phyloP scores from a whole-genome alignment of 2,329 filamentous ascomycete species.

The Dendryphion nanum region DNA sequence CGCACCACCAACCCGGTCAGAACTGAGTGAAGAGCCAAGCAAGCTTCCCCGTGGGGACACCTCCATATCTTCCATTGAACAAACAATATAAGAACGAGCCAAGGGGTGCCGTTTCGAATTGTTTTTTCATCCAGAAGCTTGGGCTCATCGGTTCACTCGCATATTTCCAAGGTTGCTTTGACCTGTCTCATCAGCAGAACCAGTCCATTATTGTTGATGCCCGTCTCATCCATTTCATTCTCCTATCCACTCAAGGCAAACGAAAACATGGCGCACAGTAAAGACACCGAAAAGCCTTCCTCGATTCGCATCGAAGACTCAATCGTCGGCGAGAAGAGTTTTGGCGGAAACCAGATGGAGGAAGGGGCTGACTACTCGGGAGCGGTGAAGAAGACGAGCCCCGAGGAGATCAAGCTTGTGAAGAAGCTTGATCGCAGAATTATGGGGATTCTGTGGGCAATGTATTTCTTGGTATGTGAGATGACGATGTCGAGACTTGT shows the following conservation, averaged over 20 bases:
- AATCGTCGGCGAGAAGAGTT: neutral
- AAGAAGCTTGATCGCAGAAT: conserved; percentile 32
- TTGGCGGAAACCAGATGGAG: neutral
- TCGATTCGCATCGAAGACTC: conserved; percentile 1
- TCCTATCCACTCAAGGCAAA: neutral
- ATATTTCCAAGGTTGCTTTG: too few species aligned
- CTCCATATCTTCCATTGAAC: too few species aligned
- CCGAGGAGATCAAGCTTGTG: conserved; percentile 31
- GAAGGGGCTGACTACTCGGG: conserved; percentile 25
- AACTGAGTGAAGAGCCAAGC: too few species aligned
- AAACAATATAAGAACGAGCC: too few species aligned
- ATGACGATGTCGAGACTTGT: neutral
- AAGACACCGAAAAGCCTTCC: conserved; percentile 2
- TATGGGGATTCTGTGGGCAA: conserved; percentile 14
- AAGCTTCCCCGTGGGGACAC: too few species aligned
- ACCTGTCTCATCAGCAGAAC: too few species aligned
- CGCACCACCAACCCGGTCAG: too few species aligned
- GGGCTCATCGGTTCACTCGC: too few species aligned
- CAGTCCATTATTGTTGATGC: too few species aligned
- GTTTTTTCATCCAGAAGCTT: too few species aligned
- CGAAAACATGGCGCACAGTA: neutral
- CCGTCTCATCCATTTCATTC: too few species aligned
- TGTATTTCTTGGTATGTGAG: conserved; percentile 7
- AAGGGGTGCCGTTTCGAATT: too few species aligned
- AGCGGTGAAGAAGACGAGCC: conserved; percentile 31